These are phyloP conservation scores for Rauvolfia tetraphylla DNA, from an alignment of 257 asterid genomes.

Conservation along the genomic window DNA sequence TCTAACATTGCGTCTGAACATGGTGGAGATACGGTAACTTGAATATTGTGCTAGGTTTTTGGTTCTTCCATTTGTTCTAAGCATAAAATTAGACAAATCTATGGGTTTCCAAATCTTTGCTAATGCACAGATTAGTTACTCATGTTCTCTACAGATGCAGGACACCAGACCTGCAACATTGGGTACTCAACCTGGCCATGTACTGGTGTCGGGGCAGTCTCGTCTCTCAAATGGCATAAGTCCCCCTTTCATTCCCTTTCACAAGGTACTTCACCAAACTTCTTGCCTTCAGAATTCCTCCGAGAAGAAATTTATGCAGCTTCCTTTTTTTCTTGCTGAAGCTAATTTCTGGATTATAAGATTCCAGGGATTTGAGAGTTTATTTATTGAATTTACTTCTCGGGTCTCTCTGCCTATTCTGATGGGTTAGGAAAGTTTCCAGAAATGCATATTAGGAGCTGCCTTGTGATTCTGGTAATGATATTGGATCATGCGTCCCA, in stretches of 20 bases:
- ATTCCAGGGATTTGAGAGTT: background rate
- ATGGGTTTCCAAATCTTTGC: background rate
- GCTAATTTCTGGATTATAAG: background rate
- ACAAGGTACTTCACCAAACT: slow-evolving; percentile 42
- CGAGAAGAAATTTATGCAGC: background rate
- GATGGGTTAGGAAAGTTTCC: background rate
- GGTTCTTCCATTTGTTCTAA: background rate
- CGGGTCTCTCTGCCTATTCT: background rate
- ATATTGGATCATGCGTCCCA: background rate
- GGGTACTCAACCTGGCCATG: slow-evolving; percentile 38
- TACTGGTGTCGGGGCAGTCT: slow-evolving; percentile 33
- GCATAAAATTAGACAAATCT: background rate
- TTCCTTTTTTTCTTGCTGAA: background rate
- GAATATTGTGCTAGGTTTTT: background rate
- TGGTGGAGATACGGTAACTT: slow-evolving; percentile 46
- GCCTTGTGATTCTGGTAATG: background rate
- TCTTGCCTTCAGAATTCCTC: background rate
- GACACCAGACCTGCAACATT: slow-evolving; percentile 38
- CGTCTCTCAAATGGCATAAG: slow-evolving; percentile 41
- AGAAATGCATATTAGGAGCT: background rate
- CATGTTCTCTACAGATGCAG: slow-evolving; percentile 28
- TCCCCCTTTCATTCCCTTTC: slow-evolving; percentile 41
- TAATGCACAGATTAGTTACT: background rate
- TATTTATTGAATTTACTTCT: background rate
- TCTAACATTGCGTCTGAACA: slow-evolving; percentile 34